Base-by-base conservation (phyloP, 202 grass and related monocot genomes). In the Cymbopogon flexuosus region DNA sequence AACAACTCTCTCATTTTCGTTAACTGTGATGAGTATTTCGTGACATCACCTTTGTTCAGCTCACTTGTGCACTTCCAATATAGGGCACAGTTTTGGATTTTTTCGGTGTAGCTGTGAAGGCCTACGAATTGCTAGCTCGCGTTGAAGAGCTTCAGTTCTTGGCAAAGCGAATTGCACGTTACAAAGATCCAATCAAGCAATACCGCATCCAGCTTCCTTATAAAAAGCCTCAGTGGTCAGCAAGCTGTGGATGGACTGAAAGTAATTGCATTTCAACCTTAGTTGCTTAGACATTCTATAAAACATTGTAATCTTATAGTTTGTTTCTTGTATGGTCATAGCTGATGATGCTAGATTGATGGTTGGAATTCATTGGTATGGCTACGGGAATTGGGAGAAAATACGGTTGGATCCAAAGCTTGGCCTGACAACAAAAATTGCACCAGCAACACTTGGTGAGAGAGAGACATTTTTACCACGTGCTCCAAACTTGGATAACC, bases 281-380 rank as follows among this genome's bases (percentile, higher is more conserved):
- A 24, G 30, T 84, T 84, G 62, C 22, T 79, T 33, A 64, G 62
- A 68, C 87, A 51, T 59, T 19, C 12, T 75, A 12, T 23, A 21
- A 63, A 79, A 43, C 59, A 58, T 66, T 56, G 75, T 19, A 33
- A 65, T 80, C 76, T 86, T 58, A 90, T 79, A 63, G 6, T 75
- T 69, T 29, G 57, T 72, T 89, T 87, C 35, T 76, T 75, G n/a
- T 85, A 19, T 85, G 21, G 58, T 40, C 10, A 54, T 77, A 99
- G 92, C 91, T 96, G 96, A 99, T 91, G 96, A 99, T 88, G 92
- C 96, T 75, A 93, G 92, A 70, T 93, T 99, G 88, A 84, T 99
- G 59, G 84, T 96, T 85, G 96, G 96, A 16, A 96, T 99, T 89
- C 85, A 96, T 65, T 95, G 90, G 91, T 90, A 99, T 89, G 96